Evolutionary conservation across 495 filamentous ascomycete genomes (phyloP).

Genomic region (Cercophora sp.): DNA sequence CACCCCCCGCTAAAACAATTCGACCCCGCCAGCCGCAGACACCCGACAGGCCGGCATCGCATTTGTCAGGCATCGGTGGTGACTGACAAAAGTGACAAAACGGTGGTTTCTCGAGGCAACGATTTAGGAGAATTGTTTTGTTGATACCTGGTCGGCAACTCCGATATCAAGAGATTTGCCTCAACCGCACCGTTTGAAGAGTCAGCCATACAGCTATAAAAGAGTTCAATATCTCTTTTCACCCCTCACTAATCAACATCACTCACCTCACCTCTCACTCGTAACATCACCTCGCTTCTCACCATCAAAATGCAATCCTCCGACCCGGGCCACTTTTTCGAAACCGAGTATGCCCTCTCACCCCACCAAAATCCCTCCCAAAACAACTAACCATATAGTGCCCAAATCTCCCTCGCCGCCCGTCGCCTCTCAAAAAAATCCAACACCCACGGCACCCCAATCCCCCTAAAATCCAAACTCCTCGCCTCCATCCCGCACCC

Average conservation of each 20-base stretch:
- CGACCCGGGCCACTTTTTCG: conserved; percentile 67
- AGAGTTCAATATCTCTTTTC: neutral
- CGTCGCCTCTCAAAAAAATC: conserved; percentile 75
- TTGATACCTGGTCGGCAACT: conserved; percentile 9
- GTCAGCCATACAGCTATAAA: neutral
- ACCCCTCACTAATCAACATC: neutral
- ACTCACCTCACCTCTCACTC: neutral
- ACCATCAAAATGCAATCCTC: conserved; percentile 31
- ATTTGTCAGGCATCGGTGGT: conserved; percentile 6
- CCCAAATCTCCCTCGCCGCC: conserved; percentile 64
- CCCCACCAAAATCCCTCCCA: neutral
- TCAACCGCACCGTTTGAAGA: too few species aligned
- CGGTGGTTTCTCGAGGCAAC: conserved; percentile 11
- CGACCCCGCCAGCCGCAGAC: conserved; percentile 4
- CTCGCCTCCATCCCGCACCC: conserved; percentile 72
- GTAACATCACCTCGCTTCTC: too few species aligned
- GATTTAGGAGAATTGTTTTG: neutral
- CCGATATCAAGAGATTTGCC: too few species aligned
- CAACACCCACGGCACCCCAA: conserved; percentile 79
- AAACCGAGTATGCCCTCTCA: conserved; percentile 65
- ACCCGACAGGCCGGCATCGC: neutral
- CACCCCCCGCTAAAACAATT: too few species aligned
- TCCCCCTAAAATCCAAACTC: conserved; percentile 78
- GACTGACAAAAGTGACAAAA: neutral
- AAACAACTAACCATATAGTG: conserved; percentile 39